Evolutionary conservation across 2,329 filamentous ascomycete genomes (phyloP).

Genomic region (Trichoderma guizhouense): DNA sequence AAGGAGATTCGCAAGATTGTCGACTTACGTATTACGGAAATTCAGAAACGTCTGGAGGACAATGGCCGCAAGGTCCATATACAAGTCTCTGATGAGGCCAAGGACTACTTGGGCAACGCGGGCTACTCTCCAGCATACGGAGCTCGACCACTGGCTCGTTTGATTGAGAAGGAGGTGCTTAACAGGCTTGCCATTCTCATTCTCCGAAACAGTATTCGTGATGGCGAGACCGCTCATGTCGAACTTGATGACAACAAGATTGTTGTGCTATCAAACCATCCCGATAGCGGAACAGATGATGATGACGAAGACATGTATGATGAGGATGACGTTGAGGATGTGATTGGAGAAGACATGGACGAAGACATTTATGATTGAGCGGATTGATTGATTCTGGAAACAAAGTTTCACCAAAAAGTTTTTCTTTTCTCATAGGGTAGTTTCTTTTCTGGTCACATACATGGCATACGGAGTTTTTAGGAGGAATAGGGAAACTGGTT

Average conservation of each 20-base stretch:
- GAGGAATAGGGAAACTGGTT: not conserved
- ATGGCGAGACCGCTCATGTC: slow-evolving; percentile 80
- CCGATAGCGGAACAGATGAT: slow-evolving; percentile 56
- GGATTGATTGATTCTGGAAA: not conserved
- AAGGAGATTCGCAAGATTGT: slow-evolving; percentile 93
- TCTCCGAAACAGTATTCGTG: slow-evolving; percentile 75
- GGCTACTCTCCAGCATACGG: slow-evolving; percentile 96
- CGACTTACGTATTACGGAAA: slow-evolving; percentile 80
- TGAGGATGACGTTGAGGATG: slow-evolving; percentile 68
- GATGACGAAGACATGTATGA: slow-evolving; percentile 73
- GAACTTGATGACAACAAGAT: slow-evolving; percentile 78
- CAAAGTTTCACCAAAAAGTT: not conserved
- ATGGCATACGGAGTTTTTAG: not conserved
- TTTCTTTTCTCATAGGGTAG: not conserved
- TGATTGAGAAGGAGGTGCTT: slow-evolving; percentile 96
- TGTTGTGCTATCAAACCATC: slow-evolving; percentile 77
- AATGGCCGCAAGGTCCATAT: slow-evolving; percentile 88
- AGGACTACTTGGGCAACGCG: slow-evolving; percentile 85
- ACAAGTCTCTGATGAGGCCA: slow-evolving; percentile 76
- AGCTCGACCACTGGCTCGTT: slow-evolving; percentile 78
- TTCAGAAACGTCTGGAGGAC: slow-evolving; percentile 82
- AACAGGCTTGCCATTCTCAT: slow-evolving; percentile 92
- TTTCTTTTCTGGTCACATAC: not conserved
- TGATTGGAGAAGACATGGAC: slow-evolving; percentile 58
- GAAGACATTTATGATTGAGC: slow-evolving; percentile 50